A percentile compares a stretch with the other conserved stretches of the same genome.
These are phyloP conservation scores for Emiliania huxleyi DNA, from an alignment of 78 protist genomes.

Conservation along the genomic window DNA sequence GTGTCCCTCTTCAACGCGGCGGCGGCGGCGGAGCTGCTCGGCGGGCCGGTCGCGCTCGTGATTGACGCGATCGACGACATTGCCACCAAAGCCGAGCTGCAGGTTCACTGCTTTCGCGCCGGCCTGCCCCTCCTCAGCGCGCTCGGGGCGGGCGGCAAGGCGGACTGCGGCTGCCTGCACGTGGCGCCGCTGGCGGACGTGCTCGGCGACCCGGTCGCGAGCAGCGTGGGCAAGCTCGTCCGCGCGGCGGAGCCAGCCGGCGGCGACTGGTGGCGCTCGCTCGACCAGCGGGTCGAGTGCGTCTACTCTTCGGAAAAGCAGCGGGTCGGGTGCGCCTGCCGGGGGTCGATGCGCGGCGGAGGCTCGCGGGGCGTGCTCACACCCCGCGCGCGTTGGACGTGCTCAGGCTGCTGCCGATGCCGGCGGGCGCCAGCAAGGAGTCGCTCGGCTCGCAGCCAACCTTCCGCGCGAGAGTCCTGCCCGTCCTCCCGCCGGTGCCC, in stretches of 20 bases:
- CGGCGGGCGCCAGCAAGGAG: neutral
- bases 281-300: neutral
- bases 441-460: neutral
- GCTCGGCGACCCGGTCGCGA: neutral
- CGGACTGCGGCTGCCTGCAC: constrained; percentile 13
- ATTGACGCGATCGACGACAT: neutral
- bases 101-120: constrained; percentile 42
- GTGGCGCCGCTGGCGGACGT: neutral
- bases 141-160: constrained; percentile 75
- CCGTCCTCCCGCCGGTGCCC: neutral
- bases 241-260: neutral
- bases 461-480: neutral
- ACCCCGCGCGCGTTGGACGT: too few species aligned
- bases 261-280: neutral
- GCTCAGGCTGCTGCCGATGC: neutral
- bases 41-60: neutral
- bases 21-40: neutral
- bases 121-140: constrained; percentile 52
- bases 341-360: too few species aligned
- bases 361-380: too few species aligned
- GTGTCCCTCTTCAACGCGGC: neutral
- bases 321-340: neutral
- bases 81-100: constrained; percentile 22
- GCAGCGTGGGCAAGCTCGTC: neutral
- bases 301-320: neutral